phyloP scores from a whole-genome alignment of 164 flowering plant species.

The Sextonia rubra region DNA sequence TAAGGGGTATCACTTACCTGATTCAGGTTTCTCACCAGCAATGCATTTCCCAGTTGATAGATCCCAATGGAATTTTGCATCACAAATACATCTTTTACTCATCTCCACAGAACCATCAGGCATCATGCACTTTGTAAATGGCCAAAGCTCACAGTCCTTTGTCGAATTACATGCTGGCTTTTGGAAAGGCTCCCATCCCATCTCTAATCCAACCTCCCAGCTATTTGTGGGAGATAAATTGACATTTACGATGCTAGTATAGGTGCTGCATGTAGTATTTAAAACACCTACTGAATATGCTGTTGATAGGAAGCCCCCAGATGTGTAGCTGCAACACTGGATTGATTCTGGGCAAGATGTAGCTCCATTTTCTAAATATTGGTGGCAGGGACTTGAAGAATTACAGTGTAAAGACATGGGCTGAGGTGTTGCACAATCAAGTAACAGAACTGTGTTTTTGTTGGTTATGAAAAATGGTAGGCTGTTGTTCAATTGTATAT shows the following conservation, averaged over 20 bases:
- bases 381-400: neutral
- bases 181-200: too few relatives aligned
- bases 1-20: too few relatives aligned
- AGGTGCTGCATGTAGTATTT: neutral
- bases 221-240: too few relatives aligned
- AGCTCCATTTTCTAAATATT: neutral
- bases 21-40: too few relatives aligned
- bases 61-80: too few relatives aligned
- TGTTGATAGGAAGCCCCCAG: neutral
- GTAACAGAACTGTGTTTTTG: neutral
- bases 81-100: too few relatives aligned
- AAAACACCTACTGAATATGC: neutral
- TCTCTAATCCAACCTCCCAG: too few relatives aligned
- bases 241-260: too few relatives aligned
- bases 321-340: neutral
- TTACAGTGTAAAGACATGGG: neutral
- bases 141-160: too few relatives aligned
- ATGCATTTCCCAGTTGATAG: too few relatives aligned
- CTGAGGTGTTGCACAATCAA: neutral
- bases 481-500: neutral
- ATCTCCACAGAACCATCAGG: too few relatives aligned
- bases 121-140: neutral
- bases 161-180: too few relatives aligned
- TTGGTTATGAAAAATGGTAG: slow-evolving; percentile 1
- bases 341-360: neutral